Evolutionary conservation across 805 yeast species (phyloP), one percentile per base, ranked within the genome.

Genomic region (Naumovozyma castellii): DNA sequence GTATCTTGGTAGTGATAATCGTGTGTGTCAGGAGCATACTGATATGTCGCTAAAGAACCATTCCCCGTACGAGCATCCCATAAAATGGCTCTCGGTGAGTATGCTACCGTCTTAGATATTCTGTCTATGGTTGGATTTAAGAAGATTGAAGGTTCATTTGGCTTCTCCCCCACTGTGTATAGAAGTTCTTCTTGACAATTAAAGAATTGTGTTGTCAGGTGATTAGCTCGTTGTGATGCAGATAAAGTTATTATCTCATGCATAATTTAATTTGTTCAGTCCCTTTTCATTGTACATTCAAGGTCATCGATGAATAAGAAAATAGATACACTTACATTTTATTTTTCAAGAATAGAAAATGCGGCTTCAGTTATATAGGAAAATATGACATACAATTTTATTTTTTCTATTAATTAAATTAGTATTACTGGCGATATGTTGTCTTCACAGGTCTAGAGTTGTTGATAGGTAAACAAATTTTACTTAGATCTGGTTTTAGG

Each of bases 41-140:
- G 81, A 51, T 61, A 71, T 41, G 67, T 69, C 2, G 75, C 72
- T 34, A 84, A 58, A 0, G 85, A 65, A 0, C 97, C 96, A 52
- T 70, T 73, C 0, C 95, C 95, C 36, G 82, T 80, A 16, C 70
- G 65, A 35, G 78, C 71, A 45, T 92, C 97, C 80, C 88, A 85
- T n/a, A 86, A 51, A 28, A 86, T 51, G 0, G 84, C 75, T 40
- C 97, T 64, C 1, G 98, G 97, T n/a, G 80, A 69, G 54, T 76
- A 85, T n/a, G 77, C 73, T 0, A 73, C 71, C 0, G 74, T 60
- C 38, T 71, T 70, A 6, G 67, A 59, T 33, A 66, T 45, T 2
- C 46, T 41, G 28, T 65, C 61, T 1, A 63, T 48, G 1, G 69
- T 68, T 4, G 72, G 63, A 31, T 67, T 62, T 45, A 78, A 67